Evolutionary conservation across 2,329 filamentous ascomycete species (phyloP), one percentile per base, ranked within the genome.

Genomic region (Cadophora sp.): DNA sequence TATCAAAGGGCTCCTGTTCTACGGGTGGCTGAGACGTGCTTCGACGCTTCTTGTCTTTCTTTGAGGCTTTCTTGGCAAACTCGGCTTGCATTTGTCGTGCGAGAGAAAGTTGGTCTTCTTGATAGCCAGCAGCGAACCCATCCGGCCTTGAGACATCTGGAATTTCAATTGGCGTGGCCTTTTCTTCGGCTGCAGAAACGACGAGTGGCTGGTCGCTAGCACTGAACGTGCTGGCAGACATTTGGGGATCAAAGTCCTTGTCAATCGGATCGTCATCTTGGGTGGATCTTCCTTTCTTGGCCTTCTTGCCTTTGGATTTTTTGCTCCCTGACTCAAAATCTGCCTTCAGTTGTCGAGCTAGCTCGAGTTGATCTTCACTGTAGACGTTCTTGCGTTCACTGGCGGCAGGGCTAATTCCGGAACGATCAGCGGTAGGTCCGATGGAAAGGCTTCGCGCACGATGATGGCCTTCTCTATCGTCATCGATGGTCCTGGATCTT

Each of bases 31-130:
- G 73, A 63, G 72, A 73, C 58, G 68, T 71, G 62, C 71, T 71
- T 65, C 68, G 66, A 22, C 71, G 63, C 55, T 72, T 73, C 58
- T 74, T 72, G 48, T 67, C 76, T 68, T 82, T 83, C 74, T 82
- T 80, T 77, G 56, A 77, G 74, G 59, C 45, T 24, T 56, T 63
- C 24, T 63, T 67, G 22, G 65, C 69, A 61, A 75, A 74, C 50
- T 76, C 74, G 48, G 70, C 71, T 63, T 74, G 67, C 50, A 75
- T 55, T 68, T 74, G 74, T 20, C 72, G 70, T 36, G 73, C 73
- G 45, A 76, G 71, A 56, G 70, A 71, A 30, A 75, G 66, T 55
- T 74, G 73, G 20, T 74, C 70, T 70, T 72, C 70, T 43, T 71
- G 67, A 43, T 75, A 74, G 11, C 72, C 70, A 41, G 71, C 71